A percentile compares a stretch with the other conserved stretches of the same genome.
These are phyloP conservation scores for Albophoma yamanashiensis DNA, from an alignment of 2,329 filamentous ascomycete genomes.

Conservation along the genomic window DNA sequence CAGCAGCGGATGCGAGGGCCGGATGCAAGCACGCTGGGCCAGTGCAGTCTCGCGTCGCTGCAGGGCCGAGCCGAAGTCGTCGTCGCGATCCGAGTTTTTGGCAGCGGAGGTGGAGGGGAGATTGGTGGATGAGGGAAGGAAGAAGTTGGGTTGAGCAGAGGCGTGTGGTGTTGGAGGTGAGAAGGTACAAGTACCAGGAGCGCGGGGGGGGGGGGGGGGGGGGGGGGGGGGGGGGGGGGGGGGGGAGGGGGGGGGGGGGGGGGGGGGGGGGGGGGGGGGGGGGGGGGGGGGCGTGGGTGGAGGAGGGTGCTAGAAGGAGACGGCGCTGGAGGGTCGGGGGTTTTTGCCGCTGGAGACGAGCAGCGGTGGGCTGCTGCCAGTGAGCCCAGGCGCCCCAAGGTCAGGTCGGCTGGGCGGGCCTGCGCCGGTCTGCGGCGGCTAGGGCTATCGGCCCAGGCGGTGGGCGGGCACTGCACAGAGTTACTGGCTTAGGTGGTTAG, in stretches of 20 bases:
- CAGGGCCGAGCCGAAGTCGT: background rate
- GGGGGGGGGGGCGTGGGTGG: background rate
- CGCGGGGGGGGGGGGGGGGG: too few species aligned
- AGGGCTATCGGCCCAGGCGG: background rate
- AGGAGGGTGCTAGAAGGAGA: slow-evolving; percentile 4
- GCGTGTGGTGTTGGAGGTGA: slow-evolving; percentile 1
- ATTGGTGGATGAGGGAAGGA: slow-evolving; percentile 8
- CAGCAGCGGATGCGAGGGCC: background rate
- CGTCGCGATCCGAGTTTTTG: slow-evolving; percentile 1
- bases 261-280: too few species aligned
- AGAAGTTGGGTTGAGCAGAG: slow-evolving; percentile 5
- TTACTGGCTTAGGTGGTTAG: background rate
- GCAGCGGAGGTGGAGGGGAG: slow-evolving; percentile 1
- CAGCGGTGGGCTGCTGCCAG: background rate
- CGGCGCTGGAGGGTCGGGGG: slow-evolving; percentile 10
- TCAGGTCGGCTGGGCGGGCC: background rate
- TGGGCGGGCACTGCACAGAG: background rate
- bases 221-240: too few species aligned
- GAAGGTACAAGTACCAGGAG: slow-evolving; percentile 3
- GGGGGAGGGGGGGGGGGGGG: too few species aligned
- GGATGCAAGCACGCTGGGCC: background rate
- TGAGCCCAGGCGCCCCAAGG: background rate
- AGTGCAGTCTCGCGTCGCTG: background rate
- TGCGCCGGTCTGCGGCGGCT: background rate
- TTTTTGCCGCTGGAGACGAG: slow-evolving; percentile 2